A percentile compares a stretch with the other conserved stretches of the same genome.
phyloP scores from a whole-genome alignment of 1,284 basidiomycete genomes.

The Sparassis latifolia region DNA sequence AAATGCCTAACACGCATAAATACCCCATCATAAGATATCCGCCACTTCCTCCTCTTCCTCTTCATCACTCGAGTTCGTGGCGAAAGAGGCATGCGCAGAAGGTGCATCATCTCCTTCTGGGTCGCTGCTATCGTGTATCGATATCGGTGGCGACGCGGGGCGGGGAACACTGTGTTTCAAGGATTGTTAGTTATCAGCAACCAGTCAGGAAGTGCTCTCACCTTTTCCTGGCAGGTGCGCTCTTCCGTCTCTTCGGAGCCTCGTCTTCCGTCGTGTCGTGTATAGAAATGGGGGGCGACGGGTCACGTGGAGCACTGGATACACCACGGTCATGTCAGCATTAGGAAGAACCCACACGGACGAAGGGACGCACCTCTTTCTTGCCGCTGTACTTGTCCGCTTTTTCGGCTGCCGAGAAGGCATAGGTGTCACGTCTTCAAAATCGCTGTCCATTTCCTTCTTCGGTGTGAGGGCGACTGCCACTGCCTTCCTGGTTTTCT shows the following conservation, averaged over 20 bases:
- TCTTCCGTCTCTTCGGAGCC: no score
- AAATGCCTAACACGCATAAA: background rate
- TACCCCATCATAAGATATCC: background rate
- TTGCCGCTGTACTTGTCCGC: no score
- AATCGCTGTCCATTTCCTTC: slow-evolving; percentile 35
- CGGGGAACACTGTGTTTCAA: no score
- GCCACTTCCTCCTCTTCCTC: slow-evolving; percentile 2
- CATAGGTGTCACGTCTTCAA: slow-evolving; percentile 25
- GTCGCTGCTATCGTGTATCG: slow-evolving; percentile 8
- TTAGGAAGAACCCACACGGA: slow-evolving; percentile 6
- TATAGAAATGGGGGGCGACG: no score
- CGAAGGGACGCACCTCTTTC: no score
- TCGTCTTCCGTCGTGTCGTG: no score
- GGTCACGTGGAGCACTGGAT: no score
- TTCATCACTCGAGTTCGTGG: background rate
- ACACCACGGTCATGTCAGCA: slow-evolving; percentile 23
- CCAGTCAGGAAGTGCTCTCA: no score
- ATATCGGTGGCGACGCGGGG: no score
- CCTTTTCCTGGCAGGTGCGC: no score
- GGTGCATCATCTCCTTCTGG: background rate
- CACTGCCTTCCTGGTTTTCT: slow-evolving; percentile 21
- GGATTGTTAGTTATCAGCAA: no score
- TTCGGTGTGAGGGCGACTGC: slow-evolving; percentile 15
- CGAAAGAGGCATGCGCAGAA: background rate
- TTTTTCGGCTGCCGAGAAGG: slow-evolving; percentile 1